Conservation (phyloP, 2,329 filamentous ascomycete species). For the Colletotrichum eremochloae region DNA sequence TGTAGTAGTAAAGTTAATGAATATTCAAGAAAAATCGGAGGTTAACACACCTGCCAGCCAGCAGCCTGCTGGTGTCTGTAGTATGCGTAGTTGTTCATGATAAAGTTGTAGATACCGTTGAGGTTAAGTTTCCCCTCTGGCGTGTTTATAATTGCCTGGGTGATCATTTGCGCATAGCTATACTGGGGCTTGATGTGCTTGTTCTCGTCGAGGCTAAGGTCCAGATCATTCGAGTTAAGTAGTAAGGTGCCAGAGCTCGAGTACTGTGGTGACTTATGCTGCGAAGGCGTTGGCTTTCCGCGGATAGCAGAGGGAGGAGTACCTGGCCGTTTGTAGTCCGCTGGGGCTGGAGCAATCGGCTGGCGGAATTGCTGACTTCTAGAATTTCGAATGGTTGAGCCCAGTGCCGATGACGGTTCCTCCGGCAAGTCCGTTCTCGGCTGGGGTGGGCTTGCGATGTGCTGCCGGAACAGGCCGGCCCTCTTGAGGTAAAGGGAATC, state of each 20-base stretch:
- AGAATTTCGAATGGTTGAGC: conserved; percentile 29
- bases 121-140: conserved; percentile 90
- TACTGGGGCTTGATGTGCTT: conserved; percentile 95
- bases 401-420: conserved; percentile 39
- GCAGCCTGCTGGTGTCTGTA: conserved; percentile 82
- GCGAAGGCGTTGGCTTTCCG: conserved; percentile 49
- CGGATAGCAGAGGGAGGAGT: conserved; percentile 66
- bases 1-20: conserved; percentile 53
- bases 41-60: conserved; percentile 85
- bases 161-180: conserved; percentile 97
- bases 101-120: conserved; percentile 93
- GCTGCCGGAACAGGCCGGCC: conserved; percentile 63
- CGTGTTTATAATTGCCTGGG: conserved; percentile 91
- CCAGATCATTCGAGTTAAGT: conserved; percentile 70
- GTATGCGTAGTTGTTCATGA: conserved; percentile 91
- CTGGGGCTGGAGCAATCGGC: conserved; percentile 70
- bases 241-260: conserved; percentile 57
- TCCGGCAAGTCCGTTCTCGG: conserved; percentile 39
- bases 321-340: conserved; percentile 70
- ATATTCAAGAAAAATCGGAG: not conserved
- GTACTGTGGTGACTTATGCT: conserved; percentile 56
- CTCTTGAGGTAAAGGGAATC: conserved; percentile 78
- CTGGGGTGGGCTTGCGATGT: conserved; percentile 35
- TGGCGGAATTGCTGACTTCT: conserved; percentile 52
- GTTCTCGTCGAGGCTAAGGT: conserved; percentile 85